Percentiles rank a stretch among this genome's conserved stretches.
These are phyloP conservation scores for Pulicaria dysenterica DNA, from an alignment of 129 eudicot genomes.

Conservation along the genomic window DNA sequence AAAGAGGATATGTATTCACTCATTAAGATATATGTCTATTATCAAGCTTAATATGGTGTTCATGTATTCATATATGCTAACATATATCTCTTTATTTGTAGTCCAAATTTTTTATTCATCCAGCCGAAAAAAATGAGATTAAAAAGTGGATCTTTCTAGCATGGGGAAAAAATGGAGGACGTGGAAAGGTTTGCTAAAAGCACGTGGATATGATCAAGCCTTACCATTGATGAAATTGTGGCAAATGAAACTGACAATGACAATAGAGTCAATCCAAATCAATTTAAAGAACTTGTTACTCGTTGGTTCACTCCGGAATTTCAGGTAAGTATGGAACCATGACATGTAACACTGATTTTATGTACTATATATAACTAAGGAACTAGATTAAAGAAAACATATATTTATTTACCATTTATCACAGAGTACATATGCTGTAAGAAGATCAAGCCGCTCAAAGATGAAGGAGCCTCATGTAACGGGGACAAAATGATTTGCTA, in stretches of 20 bases:
- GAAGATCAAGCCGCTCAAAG: too few species aligned
- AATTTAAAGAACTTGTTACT: too few species aligned
- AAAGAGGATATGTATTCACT: neutral
- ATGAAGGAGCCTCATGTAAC: too few species aligned
- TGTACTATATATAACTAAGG: too few species aligned
- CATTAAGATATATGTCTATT: neutral
- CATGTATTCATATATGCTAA: neutral
- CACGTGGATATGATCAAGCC: neutral
- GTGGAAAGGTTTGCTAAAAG: neutral
- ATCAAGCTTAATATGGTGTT: too few species aligned
- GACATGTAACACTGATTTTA: too few species aligned
- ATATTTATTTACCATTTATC: too few species aligned
- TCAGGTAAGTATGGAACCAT: too few species aligned
- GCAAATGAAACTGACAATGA: neutral
- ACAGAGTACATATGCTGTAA: too few species aligned
- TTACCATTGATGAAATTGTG: neutral
- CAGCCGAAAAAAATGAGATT: neutral
- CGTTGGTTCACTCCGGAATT: too few species aligned
- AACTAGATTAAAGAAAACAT: too few species aligned
- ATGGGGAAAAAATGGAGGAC: neutral
- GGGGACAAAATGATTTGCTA: too few species aligned
- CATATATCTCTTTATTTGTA: neutral
- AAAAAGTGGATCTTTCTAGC: neutral
- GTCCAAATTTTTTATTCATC: neutral
- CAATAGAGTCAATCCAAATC: neutral